A percentile compares a stretch with the other conserved stretches of the same genome.
Conservation (phyloP, 129 eudicot species). For the Saussurea involucrata region DNA sequence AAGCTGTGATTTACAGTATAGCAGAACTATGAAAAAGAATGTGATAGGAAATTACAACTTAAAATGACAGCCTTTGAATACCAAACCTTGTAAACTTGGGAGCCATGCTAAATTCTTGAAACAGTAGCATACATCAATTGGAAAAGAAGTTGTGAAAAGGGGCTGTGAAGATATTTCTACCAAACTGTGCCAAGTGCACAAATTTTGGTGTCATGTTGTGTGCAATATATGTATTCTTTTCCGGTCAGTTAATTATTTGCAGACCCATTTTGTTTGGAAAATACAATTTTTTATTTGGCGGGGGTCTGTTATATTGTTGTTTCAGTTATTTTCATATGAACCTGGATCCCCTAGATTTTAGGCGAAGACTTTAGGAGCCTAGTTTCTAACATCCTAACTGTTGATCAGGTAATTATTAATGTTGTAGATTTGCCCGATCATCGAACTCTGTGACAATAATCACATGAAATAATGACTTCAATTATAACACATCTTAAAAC, state of each 20-base stretch:
- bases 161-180: too few relatives aligned
- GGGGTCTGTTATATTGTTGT: background rate
- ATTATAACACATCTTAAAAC: background rate
- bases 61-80: background rate
- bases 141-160: background rate
- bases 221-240: too few relatives aligned
- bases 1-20: background rate
- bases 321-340: background rate
- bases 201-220: too few relatives aligned
- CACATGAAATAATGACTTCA: background rate
- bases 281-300: too few relatives aligned
- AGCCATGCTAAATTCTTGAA: background rate
- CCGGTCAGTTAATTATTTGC: too few relatives aligned
- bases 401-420: background rate
- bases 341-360: background rate
- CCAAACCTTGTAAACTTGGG: background rate
- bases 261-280: too few relatives aligned
- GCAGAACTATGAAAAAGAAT: background rate
- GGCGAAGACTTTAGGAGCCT: background rate
- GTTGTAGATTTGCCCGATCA: background rate
- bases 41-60: background rate
- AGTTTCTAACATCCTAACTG: background rate
- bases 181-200: too few relatives aligned
- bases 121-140: background rate
- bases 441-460: background rate